phyloP scores from a whole-genome alignment of 208 protist species.

The Trypanosoma caninum region DNA sequence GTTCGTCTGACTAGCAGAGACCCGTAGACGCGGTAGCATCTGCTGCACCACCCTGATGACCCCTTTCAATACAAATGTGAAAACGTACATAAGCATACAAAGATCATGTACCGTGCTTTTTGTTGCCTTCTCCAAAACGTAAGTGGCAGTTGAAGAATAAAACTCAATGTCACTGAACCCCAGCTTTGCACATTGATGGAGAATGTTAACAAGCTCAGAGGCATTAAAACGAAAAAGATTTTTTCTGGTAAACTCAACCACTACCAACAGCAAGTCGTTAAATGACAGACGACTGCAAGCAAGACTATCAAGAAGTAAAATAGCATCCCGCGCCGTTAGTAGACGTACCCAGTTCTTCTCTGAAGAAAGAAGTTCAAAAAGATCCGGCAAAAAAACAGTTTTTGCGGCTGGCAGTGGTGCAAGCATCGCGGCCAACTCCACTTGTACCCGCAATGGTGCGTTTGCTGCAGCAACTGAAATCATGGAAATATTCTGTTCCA shows the following conservation, averaged over 20 bases:
- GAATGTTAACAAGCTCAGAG: constrained; percentile 42
- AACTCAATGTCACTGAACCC: constrained; percentile 77
- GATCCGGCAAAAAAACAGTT: constrained; percentile 42
- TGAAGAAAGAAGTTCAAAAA: constrained; percentile 49
- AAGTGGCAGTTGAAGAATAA: constrained; percentile 49
- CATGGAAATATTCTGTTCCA: constrained; percentile 63
- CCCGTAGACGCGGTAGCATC: constrained; percentile 69
- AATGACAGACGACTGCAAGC: constrained; percentile 31
- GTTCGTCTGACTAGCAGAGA: constrained; percentile 41
- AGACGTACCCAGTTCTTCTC: constrained; percentile 41
- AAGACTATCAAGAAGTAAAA: constrained; percentile 48
- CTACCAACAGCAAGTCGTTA: constrained; percentile 45
- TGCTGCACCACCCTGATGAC: constrained; percentile 82
- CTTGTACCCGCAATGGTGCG: constrained; percentile 45
- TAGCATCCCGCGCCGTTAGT: constrained; percentile 47
- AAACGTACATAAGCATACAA: constrained; percentile 66
- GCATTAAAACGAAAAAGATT: constrained; percentile 42
- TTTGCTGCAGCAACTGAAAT: constrained; percentile 55
- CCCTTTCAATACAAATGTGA: constrained; percentile 76
- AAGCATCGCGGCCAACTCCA: constrained; percentile 54
- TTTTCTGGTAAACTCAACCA: constrained; percentile 51
- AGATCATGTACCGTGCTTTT: constrained; percentile 74
- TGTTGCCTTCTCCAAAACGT: constrained; percentile 48
- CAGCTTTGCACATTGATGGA: constrained; percentile 53
- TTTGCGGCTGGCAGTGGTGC: constrained; percentile 39